These are phyloP conservation scores for Kwoniella shivajii DNA, from an alignment of 1,284 basidiomycete species.

Conservation along the genomic window DNA sequence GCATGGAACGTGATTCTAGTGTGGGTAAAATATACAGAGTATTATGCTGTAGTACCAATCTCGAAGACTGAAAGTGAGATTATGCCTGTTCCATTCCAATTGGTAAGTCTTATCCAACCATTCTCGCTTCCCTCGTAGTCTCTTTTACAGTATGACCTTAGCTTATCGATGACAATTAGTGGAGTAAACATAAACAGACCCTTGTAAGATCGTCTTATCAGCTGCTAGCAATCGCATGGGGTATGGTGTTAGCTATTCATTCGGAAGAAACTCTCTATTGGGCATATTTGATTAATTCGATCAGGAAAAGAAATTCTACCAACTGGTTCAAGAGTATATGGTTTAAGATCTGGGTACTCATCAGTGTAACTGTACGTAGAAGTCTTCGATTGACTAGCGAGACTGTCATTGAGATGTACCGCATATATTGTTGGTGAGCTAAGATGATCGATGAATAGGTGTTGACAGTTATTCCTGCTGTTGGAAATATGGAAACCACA, in stretches of 20 bases:
- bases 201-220: conserved; percentile 30
- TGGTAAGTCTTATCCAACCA: conserved; percentile 15
- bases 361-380: conserved; percentile 20
- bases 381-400: too few relatives aligned
- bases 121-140: neutral
- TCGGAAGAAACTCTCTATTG: conserved; percentile 45
- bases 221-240: conserved; percentile 29
- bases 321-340: conserved; percentile 35
- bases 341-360: conserved; percentile 37
- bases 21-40: conserved; percentile 33
- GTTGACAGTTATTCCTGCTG: conserved; percentile 13
- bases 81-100: conserved; percentile 26
- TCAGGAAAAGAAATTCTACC: conserved; percentile 22
- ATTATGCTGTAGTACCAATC: conserved; percentile 27
- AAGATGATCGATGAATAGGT: conserved; percentile 5
- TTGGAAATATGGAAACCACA: conserved; percentile 25
- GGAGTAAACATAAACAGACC: conserved; percentile 19
- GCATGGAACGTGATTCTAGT: conserved; percentile 29
- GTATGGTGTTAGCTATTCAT: conserved; percentile 31
- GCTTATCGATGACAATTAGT: too few relatives aligned
- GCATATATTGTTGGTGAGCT: neutral
- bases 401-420: too few relatives aligned
- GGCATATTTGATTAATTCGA: conserved; percentile 37
- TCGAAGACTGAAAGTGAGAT: conserved; percentile 18
- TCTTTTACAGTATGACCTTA: too few relatives aligned